These are phyloP conservation scores for Antitrichia curtipendula DNA, from an alignment of 225 moss, liverwort and hornwort genomes.

Conservation along the genomic window DNA sequence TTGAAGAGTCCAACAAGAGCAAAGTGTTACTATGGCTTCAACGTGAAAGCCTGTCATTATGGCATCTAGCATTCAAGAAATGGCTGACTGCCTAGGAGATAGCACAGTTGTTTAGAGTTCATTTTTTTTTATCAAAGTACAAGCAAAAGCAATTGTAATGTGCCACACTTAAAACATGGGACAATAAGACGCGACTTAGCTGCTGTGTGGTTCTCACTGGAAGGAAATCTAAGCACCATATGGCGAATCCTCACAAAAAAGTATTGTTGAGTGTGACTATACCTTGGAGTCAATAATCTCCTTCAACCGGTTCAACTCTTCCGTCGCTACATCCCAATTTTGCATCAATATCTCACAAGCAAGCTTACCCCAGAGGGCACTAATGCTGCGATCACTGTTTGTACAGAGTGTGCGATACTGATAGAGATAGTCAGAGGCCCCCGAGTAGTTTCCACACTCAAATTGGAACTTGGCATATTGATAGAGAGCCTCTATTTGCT, in stretches of 20 bases:
- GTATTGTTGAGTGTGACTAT: not conserved
- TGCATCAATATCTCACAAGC: constrained; percentile 95
- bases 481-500: constrained; percentile 95
- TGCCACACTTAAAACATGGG: not conserved
- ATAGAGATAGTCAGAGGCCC: constrained; percentile 85
- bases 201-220: not conserved
- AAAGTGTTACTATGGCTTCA: not conserved
- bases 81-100: not conserved
- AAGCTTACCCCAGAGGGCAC: constrained; percentile 94
- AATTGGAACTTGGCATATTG: constrained; percentile 95
- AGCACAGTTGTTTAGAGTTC: not conserved
- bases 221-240: not conserved
- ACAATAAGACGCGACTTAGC: not conserved
- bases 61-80: not conserved
- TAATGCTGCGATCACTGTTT: constrained; percentile 87
- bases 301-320: constrained; percentile 85
- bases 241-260: not conserved
- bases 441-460: constrained; percentile 93
- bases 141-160: not conserved
- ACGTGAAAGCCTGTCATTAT: not conserved
- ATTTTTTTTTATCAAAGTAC: not conserved
- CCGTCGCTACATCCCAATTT: constrained; percentile 94
- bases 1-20: not conserved
- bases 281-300: constrained; percentile 95
- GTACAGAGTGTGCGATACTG: constrained; percentile 94